Evolutionary conservation across 768 basidiomycete genomes (phyloP), one percentile per base, ranked within the genome.

Genomic region (Flagelloscypha sp.): DNA sequence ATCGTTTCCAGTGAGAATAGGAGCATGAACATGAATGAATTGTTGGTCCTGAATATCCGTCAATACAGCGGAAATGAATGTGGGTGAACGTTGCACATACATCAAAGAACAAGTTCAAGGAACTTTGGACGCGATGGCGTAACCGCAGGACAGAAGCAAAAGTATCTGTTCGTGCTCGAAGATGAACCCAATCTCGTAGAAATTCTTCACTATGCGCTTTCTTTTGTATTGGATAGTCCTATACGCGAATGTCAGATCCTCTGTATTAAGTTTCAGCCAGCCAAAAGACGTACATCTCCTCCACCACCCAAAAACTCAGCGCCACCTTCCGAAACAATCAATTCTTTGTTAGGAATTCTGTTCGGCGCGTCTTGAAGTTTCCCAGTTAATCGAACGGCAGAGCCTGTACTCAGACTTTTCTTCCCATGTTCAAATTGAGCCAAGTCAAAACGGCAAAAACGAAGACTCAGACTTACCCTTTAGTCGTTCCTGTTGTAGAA

Each of bases 161-260:
- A 1, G 66, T 62, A 20, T 76, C 66, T 7, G 87, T 92, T 9
- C 94, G 74, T 6, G 84, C 70, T 7, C 95, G 79, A n/a, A 99
- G 57, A 62, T 98, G 92, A 4, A 77, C 75, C 49, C 93, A 70
- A 40, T 92, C 84, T 6, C 94, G 74, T 20, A 95, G 69, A 48
- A 87, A 83, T 42, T 90, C 83, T 2, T 70, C 57, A 2, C 85
- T 76, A 8, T 89, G 68, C 19, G 76, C 57, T 56, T 97, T 79
- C 55, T 95, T 97, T 57, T 93, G 93, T 34, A 95, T 89, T 0
- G 90, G 90, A 56, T 94, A 97, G 30, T 59, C 61, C 90, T 90
- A 36, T 5, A n/a, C n/a, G n/a, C n/a, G 27, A 31, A 25, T 19
- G 13, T 19, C 22, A 33, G 13, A 32, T 4, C 3, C 24, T n/a